These are phyloP conservation scores for Knoxia roxburghii DNA, from an alignment of 257 asterid genomes.

Conservation along the genomic window DNA sequence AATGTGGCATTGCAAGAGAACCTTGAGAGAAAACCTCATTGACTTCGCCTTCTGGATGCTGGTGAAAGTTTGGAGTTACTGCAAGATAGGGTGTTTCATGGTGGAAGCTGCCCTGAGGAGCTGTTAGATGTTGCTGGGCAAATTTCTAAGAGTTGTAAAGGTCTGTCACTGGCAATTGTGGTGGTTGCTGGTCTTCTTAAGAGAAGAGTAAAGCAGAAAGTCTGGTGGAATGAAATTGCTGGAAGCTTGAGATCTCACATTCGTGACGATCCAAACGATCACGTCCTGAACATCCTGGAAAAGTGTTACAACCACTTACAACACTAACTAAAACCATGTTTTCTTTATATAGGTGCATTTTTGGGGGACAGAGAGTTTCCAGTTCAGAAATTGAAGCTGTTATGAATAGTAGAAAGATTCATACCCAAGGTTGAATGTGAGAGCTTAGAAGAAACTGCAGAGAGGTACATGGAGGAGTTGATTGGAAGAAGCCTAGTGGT, in stretches of 20 bases:
- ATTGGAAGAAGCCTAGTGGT: slow-evolving; percentile 7
- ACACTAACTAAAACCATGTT: slow-evolving; percentile 2
- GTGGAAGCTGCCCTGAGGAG: too few species aligned
- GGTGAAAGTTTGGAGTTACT: too few species aligned
- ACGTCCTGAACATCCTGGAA: neutral
- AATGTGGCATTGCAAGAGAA: too few species aligned
- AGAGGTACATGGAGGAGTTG: slow-evolving; percentile 9
- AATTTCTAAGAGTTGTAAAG: too few species aligned
- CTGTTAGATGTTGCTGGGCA: too few species aligned
- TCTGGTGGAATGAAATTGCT: neutral
- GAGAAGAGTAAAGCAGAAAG: neutral
- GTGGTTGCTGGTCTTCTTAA: neutral
- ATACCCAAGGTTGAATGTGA: neutral
- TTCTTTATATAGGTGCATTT: slow-evolving; percentile 15
- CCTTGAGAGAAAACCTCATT: too few species aligned
- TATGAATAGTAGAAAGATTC: slow-evolving; percentile 17
- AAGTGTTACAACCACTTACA: neutral
- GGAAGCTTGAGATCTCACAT: neutral
- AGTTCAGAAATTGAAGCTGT: slow-evolving; percentile 1
- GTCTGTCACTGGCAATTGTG: neutral
- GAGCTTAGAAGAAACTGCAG: too few species aligned
- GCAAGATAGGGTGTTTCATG: too few species aligned
- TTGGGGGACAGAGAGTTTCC: neutral
- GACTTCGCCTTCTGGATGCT: too few species aligned
- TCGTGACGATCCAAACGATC: neutral